Evolutionary conservation across 2,329 filamentous ascomycete species (phyloP), one percentile per base, ranked within the genome.

Genomic region (Colletotrichum gloeosporioides): DNA sequence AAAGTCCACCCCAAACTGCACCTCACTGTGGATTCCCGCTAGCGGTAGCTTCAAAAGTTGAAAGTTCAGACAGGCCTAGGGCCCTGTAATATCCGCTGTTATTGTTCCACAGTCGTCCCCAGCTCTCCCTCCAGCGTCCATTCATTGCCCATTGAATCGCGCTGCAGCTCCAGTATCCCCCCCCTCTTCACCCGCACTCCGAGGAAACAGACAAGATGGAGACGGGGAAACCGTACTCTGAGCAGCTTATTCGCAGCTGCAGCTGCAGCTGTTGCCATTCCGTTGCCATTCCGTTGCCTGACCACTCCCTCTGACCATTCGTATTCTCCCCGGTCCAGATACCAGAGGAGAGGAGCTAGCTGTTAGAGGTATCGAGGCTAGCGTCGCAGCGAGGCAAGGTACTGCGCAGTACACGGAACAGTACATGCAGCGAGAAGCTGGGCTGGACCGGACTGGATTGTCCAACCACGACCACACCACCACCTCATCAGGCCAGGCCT

Each of bases 401-500:
- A 62, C 64, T 53, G 44, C 44, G 44, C 44, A 53, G 44, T 53
- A 53, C 70, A 61, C 68, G 18, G 34, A 18, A 16, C 18, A 63
- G 22, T 59, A 64, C 62, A 64, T 64, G 34, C 32, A 44, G 32
- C 44, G 22, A 64, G 62, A 64, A 73, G 55, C 69, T 76, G 63
- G 69, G 73, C 65, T 67, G 61, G 63, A 39, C 69, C 44, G 53
- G 39, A 71, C 65, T 70, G 62, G 49, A 75, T 77, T 71, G 61
- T 66, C 74, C 65, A 70, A 76, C 74, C 74, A 76, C 65, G 22
- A 76, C 74, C 73, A 76, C 73, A 73, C 64, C 64, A 74, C 70
- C 49, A 74, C 70, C 49, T 31, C 61, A 73, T 73, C 69, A 71
- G 69, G 31, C 63, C 73, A 75, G 69, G 29, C 63, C 63, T 68